Evolutionary conservation across 305 asterid genomes (phyloP), one percentile per base, ranked within the genome.

Genomic region (Fraxinus angustifolia): DNA sequence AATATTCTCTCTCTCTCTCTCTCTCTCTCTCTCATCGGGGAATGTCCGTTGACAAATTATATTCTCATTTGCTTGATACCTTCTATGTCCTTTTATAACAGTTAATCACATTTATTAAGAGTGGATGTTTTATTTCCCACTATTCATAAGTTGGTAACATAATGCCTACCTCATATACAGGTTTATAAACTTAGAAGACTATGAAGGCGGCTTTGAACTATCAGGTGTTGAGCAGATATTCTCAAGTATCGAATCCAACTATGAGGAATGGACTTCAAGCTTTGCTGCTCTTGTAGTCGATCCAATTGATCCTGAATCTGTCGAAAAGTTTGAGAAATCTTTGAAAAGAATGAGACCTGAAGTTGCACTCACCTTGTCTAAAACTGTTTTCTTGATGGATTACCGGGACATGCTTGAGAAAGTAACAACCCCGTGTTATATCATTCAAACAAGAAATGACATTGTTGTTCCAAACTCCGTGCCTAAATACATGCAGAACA

Each of bases 141-240:
- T 12, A 12, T 45, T 45, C 53, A 45, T 19, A 58, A 6, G 26
- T 58, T 62, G n/a, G 5, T 23, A 62, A 23, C 34, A 38, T 14
- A 34, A 53, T 33, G 40, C 23, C 10, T 5, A 58, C 28, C 68
- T 34, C 8, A 23, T n/a, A 23, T 71, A 30, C 76, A 94, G 97
- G 86, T 74, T 87, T n/a, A 6, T 83, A 56, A 93, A 94, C 85
- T 1, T 7, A 11, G 95, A 90, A 42, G 96, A 84, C 8, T 94
- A 94, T 67, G 92, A 89, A 79, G 98, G 98, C 26, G 98, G 98
- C 28, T 93, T 92, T 70, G 89, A 88, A 6, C 70, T 85, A 83
- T 45, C 86, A 6, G 82, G 79, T 1, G 67, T 93, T 2, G 95
- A 94, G 31, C 85, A 92, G 34, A 79, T 94, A 36, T 84, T 94